Evolutionary conservation across 2,329 filamentous ascomycete genomes (phyloP), one percentile per base, ranked within the genome.

Genomic region (Metarhizium brunneum): DNA sequence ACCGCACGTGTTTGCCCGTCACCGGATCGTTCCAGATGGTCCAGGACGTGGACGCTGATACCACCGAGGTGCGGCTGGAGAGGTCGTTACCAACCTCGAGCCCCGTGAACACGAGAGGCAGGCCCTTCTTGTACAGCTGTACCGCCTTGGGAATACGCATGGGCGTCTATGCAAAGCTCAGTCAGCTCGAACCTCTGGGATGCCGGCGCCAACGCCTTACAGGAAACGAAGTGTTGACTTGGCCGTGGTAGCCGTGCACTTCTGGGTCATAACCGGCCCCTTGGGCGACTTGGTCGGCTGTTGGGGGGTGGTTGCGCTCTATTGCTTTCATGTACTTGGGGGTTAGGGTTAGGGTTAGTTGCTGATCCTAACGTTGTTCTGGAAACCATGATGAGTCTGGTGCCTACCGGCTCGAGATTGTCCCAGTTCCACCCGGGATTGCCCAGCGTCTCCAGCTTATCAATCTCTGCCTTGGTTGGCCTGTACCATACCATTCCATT

Each of bases 341-440:
- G 20, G 20, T 25, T 25, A 25, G 20, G 20, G 20, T 25, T 25
- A 8, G n/a, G 11, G 3, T 20, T 20, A 16, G 38, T n/a, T 40
- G 13, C 42, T 20, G 42, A 6, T 6, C 40, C 2, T 3, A 20
- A 45, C 2, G 7, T 4, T 20, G 16, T 20, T 11, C 6, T 6
- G 2, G 10, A 11, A 10, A 20, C 3, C n/a, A 42, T 2, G 40
- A 42, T 16, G 14, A 14, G 25, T 25, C 25, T 25, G 25, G 25
- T 52, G 58, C 60, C 25, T 60, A 63, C 56, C 54, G 62, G 57
- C 55, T 59, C 61, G 61, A 78, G 64, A 18, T 62, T 63, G 3
- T 64, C 54, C 65, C 67, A 71, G 42, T 67, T 65, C 69, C 69
- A 71, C 0, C 68, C 68, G 2, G 58, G 58, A 16, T 60, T 60